Evolutionary conservation across 257 asterid species (phyloP), one percentile per base, ranked within the genome.

Genomic region (Marsdenia floribunda): DNA sequence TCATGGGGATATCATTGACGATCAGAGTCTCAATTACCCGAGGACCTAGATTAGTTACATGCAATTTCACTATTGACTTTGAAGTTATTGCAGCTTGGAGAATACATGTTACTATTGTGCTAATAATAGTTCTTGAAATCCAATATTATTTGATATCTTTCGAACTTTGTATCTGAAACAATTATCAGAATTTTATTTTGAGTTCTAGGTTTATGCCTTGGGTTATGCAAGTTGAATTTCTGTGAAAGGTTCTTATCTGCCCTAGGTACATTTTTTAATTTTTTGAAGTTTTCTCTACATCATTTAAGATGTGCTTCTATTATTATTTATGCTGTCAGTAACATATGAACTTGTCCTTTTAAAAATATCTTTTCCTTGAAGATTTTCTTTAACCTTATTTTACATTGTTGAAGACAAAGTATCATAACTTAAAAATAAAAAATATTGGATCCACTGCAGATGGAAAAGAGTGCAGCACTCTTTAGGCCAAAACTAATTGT

Each of bases 401-500:
- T 18, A 66, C 52, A 66, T 66, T 66, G 18, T 65, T 38, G 12
- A 33, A 37, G 52, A 38, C 70, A 26, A 37, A 64, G 49, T 64
- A 61, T 64, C 69, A 15, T 16, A 33, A 64, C 38, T 18, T 64
- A 2, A 66, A 38, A 14, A 33, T 3, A 19, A 13, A 19, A 69
- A 13, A 33, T 40, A 55, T 2, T 73, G 50, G 73, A 22, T 82
- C 76, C 65, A 22, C 55, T 85, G 83, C 93, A 93, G 98, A 76
- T 93, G 83, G 98, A 93, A 82, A 91, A 91, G 83, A 91, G 97
- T 82, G 98, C 98, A 75, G 83, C 84, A 55, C 97, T 93, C 52
- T 93, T 85, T 78, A 90, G 98, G 85, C 98, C 98, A 18, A 93
- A 93, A 81, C 81, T 93, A 83, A 89, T 93, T 71, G 97, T 93